Conservation (phyloP, 2,329 filamentous ascomycete species). For the Aspergillus pseudoterreus region DNA sequence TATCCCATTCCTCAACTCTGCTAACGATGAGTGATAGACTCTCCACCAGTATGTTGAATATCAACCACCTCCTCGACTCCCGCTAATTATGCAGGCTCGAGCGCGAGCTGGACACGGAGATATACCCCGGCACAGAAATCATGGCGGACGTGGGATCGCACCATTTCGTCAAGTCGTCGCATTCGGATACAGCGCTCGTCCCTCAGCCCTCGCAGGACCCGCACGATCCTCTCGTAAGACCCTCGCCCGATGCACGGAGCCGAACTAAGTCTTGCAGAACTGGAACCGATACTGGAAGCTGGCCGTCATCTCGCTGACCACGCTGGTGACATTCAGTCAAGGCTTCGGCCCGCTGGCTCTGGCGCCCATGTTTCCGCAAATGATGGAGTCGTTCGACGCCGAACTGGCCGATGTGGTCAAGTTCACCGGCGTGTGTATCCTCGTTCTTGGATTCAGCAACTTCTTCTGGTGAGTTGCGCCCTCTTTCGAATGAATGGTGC, state of each 20-base stretch:
- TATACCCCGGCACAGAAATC: slow-evolving; percentile 57
- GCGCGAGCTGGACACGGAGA: slow-evolving; percentile 50
- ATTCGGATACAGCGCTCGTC: slow-evolving; percentile 45
- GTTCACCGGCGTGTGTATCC: slow-evolving; percentile 55
- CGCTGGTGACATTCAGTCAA: slow-evolving; percentile 50
- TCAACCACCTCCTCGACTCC: neutral
- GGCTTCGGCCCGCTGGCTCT: slow-evolving; percentile 54
- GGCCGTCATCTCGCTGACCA: slow-evolving; percentile 46
- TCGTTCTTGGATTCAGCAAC: slow-evolving; percentile 58
- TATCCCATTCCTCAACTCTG: neutral
- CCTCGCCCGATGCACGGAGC: neutral
- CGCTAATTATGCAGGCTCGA: slow-evolving; percentile 45
- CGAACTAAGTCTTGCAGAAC: slow-evolving; percentile 30
- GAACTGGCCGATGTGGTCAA: slow-evolving; percentile 53
- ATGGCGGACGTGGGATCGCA: slow-evolving; percentile 60
- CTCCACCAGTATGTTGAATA: slow-evolving; percentile 19
- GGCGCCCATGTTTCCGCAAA: slow-evolving; percentile 57
- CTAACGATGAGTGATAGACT: slow-evolving; percentile 12
- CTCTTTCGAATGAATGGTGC: neutral
- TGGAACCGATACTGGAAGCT: slow-evolving; percentile 49
- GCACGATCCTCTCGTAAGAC: slow-evolving; percentile 43
- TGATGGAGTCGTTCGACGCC: slow-evolving; percentile 54
- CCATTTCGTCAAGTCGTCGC: slow-evolving; percentile 58
- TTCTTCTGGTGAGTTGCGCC: slow-evolving; percentile 51
- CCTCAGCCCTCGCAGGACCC: slow-evolving; percentile 49